These are phyloP conservation scores for Meyerozyma guilliermondii DNA, from an alignment of 1,139 yeast genomes.

Conservation along the genomic window DNA sequence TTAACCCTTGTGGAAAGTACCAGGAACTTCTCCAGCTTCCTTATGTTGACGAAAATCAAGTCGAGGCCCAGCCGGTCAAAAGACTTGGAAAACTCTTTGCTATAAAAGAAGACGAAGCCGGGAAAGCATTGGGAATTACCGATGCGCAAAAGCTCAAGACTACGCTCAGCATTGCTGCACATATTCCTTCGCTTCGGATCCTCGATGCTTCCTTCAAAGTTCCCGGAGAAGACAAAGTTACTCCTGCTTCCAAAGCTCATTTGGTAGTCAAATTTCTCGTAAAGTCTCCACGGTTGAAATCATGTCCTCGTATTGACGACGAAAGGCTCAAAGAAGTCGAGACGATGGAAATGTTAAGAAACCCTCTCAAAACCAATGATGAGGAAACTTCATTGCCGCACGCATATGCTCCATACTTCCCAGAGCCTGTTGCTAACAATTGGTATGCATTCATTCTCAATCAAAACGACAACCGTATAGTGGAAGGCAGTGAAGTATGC, in stretches of 20 bases:
- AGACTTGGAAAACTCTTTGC: constrained; percentile 68
- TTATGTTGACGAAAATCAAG: constrained; percentile 45
- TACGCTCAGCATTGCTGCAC: constrained; percentile 55
- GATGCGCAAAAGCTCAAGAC: constrained; percentile 41
- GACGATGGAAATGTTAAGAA: constrained; percentile 59
- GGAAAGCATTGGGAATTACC: constrained; percentile 50
- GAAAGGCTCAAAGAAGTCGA: constrained; percentile 39
- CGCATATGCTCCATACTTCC: constrained; percentile 72
- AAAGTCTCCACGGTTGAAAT: constrained; percentile 64
- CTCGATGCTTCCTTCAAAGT: constrained; percentile 73
- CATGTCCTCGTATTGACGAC: constrained; percentile 45
- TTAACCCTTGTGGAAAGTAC: constrained; percentile 48
- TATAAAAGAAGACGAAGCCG: constrained; percentile 49
- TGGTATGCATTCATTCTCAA: constrained; percentile 69
- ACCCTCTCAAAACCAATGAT: constrained; percentile 65
- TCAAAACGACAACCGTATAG: constrained; percentile 74
- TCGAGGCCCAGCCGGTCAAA: constrained; percentile 42
- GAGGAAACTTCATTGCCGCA: constrained; percentile 63
- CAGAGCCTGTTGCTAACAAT: constrained; percentile 43
- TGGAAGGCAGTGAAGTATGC: constrained; percentile 57
- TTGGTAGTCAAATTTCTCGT: constrained; percentile 71
- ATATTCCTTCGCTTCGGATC: constrained; percentile 67
- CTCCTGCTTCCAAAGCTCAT: constrained; percentile 74
- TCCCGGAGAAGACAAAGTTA: constrained; percentile 77
- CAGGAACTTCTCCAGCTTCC: constrained; percentile 82